Evolutionary conservation across 306 rosid genomes (phyloP).

Genomic region (Begonia fuchsioides): DNA sequence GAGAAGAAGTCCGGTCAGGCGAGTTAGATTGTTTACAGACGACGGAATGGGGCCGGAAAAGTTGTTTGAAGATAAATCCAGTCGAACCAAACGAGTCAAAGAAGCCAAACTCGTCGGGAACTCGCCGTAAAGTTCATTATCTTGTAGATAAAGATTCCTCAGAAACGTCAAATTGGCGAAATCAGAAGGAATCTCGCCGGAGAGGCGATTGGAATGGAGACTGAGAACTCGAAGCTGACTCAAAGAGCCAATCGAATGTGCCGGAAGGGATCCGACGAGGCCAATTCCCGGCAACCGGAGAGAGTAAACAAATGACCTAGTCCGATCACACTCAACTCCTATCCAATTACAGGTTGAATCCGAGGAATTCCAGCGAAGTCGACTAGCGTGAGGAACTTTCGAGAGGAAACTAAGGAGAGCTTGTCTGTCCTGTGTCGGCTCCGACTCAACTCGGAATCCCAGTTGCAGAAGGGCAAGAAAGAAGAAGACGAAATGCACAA

Average conservation of each 20-base stretch:
- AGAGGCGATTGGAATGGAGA: slow-evolving; percentile 66
- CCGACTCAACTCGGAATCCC: slow-evolving; percentile 30
- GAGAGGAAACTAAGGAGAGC: slow-evolving; percentile 67
- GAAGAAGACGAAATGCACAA: neutral
- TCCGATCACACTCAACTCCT: slow-evolving; percentile 47
- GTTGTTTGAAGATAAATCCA: slow-evolving; percentile 71
- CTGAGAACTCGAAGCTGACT: slow-evolving; percentile 63
- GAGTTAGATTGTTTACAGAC: slow-evolving; percentile 51
- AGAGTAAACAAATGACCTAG: slow-evolving; percentile 29
- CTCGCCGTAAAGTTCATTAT: slow-evolving; percentile 39
- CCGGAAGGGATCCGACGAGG: slow-evolving; percentile 57
- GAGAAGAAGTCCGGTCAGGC: slow-evolving; percentile 43
- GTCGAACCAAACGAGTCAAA: slow-evolving; percentile 37
- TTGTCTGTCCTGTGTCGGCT: slow-evolving; percentile 76
- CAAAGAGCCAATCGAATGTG: slow-evolving; percentile 47
- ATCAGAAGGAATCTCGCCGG: slow-evolving; percentile 61
- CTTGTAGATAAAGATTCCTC: slow-evolving; percentile 57
- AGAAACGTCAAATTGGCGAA: slow-evolving; percentile 51
- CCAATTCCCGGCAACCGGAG: slow-evolving; percentile 80
- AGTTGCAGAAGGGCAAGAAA: slow-evolving; percentile 6
- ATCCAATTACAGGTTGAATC: slow-evolving; percentile 75
- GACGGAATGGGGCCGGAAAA: slow-evolving; percentile 57
- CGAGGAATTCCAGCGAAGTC: slow-evolving; percentile 67
- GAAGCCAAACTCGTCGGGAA: slow-evolving; percentile 39
- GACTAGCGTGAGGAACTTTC: slow-evolving; percentile 44